Base-by-base conservation (phyloP, 306 rosid genomes). In the Dalbergia cultrata region DNA sequence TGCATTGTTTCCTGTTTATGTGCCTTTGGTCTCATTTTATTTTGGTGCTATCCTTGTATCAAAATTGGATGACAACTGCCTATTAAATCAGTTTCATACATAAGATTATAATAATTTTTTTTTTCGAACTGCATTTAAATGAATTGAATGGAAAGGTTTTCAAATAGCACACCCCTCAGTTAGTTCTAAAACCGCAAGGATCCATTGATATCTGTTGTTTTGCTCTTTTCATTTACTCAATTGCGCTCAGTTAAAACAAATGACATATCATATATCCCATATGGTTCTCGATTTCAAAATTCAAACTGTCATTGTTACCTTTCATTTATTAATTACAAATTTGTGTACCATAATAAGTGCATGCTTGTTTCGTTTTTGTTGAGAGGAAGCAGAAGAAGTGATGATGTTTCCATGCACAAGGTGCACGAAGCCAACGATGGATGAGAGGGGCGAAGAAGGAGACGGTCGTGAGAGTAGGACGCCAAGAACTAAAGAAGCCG, bases 331-430 rank as follows among this genome's bases (percentile, higher is more conserved):
- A 39, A 67, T 26, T 26, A 26, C 31, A 26, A 13, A 34, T 70
- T 62, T 43, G 71, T 33, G 18, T 18, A 53, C 22, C 71, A 16
- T 43, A 43, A 17, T 43, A 67, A 61, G 35, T 69, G 68, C 44
- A 14, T 74, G 31, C 14, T 39, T 37, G 13, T 37, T 39, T 47
- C n/a, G 13, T 31, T 34, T 2, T 53, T 75, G 52, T 26, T 53
- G 21, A 76, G 77, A 84, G 8, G 31, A 1, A 26, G 31, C 31
- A 26, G 11, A 8, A 90, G 97, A 85, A 82, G 54, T 35, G 53
- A 82, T 76, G 83, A 94, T 94, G 98, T 94, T 94, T 88, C 89
- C 97, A 56, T 94, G 98, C 94, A 90, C 92, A 85, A 96, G 93
- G 45, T 89, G 97, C 82, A 92, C 31, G 31, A 26, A 94, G 86